Conservation (phyloP, 2,329 filamentous ascomycete genomes). For the Talaromyces sp. region DNA sequence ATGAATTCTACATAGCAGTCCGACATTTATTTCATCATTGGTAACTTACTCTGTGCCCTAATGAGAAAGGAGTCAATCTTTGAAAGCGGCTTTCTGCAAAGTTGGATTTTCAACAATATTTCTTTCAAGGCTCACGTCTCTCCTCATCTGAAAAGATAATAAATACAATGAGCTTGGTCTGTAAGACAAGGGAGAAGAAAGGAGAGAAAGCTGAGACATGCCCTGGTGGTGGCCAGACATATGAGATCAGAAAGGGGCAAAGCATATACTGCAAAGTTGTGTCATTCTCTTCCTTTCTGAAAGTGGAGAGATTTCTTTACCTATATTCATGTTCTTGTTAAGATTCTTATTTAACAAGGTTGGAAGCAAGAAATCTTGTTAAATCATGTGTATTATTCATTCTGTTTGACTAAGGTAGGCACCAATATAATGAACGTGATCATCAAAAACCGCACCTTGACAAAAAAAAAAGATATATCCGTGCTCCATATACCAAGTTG, state of each 20-base stretch:
- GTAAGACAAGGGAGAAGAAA: background rate
- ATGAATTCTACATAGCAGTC: background rate
- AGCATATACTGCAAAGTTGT: background rate
- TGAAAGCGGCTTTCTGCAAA: background rate
- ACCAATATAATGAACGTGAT: background rate
- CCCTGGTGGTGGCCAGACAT: background rate
- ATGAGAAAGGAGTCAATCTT: background rate
- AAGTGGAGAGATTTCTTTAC: background rate
- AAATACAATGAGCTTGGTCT: background rate
- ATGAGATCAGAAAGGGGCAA: background rate
- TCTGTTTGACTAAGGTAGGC: background rate
- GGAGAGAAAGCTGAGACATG: background rate
- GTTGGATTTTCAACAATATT: background rate
- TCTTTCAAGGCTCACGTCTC: background rate
- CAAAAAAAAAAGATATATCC: background rate
- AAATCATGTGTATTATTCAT: background rate
- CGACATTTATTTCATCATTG: background rate
- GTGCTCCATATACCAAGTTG: background rate
- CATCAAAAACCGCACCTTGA: background rate
- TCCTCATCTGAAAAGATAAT: background rate
- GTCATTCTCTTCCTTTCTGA: background rate
- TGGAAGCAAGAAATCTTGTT: slow-evolving; percentile 2
- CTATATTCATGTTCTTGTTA: background rate
- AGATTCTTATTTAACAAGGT: slow-evolving; percentile 13
- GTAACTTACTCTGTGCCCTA: too few relatives aligned